Percentiles rank a stretch among this genome's conserved stretches.
Conservation (phyloP, 495 filamentous ascomycete genomes). For the Lepidopterella palustris region DNA sequence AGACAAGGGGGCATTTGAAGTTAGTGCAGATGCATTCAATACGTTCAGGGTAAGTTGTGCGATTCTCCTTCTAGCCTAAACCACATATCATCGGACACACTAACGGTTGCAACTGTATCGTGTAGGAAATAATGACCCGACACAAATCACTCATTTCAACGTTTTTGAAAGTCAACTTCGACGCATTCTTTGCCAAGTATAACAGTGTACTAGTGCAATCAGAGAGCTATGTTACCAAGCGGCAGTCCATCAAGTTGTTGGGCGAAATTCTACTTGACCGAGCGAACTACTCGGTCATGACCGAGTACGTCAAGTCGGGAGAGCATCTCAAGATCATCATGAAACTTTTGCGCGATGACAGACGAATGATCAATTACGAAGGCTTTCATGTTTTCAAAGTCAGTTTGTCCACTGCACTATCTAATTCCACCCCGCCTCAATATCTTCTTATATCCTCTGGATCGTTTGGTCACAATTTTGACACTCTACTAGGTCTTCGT, state of each 20-base stretch:
- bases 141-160: constrained; percentile 84
- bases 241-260: constrained; percentile 94
- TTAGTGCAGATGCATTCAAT: constrained; percentile 93
- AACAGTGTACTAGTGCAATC: constrained; percentile 84
- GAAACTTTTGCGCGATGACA: constrained; percentile 89
- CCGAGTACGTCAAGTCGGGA: constrained; percentile 85
- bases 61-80: no score
- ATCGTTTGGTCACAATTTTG: background rate
- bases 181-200: constrained; percentile 84
- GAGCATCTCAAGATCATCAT: constrained; percentile 97
- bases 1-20: constrained; percentile 88
- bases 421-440: background rate
- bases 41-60: constrained; percentile 71
- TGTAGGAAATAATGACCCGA: constrained; percentile 82
- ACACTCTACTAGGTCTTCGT: constrained; percentile 68
- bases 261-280: constrained; percentile 92
- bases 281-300: constrained; percentile 97
- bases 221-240: constrained; percentile 94
- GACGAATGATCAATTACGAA: constrained; percentile 98
- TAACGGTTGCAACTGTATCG: background rate
- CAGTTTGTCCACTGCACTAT: constrained; percentile 25
- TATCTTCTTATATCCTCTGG: background rate
- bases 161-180: constrained; percentile 82
- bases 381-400: constrained; percentile 99
- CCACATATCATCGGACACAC: background rate